phyloP scores from a whole-genome alignment of 495 filamentous ascomycete genomes.

The Endocarpon pusillum region DNA sequence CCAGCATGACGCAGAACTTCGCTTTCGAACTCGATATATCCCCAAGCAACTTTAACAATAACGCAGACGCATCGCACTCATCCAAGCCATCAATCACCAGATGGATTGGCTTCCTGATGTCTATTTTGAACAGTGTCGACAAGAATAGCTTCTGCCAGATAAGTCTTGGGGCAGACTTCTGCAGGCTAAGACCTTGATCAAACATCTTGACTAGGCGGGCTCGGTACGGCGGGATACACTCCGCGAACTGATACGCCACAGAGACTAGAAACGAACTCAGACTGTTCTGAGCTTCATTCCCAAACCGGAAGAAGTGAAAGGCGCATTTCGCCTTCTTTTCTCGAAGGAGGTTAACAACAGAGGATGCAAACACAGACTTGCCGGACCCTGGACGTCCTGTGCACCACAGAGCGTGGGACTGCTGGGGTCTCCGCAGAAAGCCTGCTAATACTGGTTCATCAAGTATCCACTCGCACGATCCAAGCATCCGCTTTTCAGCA shows the following conservation, averaged over 20 bases:
- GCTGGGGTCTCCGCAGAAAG: background rate
- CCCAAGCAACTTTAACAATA: constrained; percentile 7
- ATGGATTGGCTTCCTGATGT: constrained; percentile 6
- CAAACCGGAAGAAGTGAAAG: constrained; percentile 23
- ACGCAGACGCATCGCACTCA: constrained; percentile 15
- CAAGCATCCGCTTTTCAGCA: constrained; percentile 17
- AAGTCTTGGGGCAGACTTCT: constrained; percentile 11
- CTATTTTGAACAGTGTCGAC: constrained; percentile 12
- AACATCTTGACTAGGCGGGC: constrained; percentile 11
- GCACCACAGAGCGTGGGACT: background rate
- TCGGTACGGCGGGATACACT: constrained; percentile 6
- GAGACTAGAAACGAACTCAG: constrained; percentile 16
- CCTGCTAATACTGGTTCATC: too few relatives aligned
- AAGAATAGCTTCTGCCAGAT: constrained; percentile 26
- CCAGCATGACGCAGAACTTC: too few relatives aligned
- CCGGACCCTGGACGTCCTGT: background rate
- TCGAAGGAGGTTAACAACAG: background rate
- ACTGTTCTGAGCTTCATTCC: constrained; percentile 11
- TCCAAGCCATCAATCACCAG: constrained; percentile 30
- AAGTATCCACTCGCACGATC: constrained; percentile 18
- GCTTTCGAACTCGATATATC: too few relatives aligned
- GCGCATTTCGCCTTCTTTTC: constrained; percentile 10
- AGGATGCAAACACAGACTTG: background rate
- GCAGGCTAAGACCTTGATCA: constrained; percentile 10
- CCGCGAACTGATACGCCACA: constrained; percentile 25